phyloP scores from a whole-genome alignment of 441 rosid genomes.

The Omphalea diandra region DNA sequence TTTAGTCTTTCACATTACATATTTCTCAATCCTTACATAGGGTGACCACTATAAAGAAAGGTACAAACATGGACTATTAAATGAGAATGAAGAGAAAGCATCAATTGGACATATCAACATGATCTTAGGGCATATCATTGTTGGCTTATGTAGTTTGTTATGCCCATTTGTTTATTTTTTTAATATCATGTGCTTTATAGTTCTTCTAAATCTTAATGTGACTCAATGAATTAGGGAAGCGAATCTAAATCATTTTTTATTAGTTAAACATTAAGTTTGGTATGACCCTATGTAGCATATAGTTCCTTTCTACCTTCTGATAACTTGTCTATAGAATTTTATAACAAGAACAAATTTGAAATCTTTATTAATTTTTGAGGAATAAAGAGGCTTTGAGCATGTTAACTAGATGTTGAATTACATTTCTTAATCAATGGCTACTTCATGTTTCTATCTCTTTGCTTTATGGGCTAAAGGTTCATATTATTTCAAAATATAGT shows the following conservation, averaged over 20 bases:
- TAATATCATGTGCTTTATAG: background rate
- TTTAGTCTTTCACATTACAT: too few species aligned
- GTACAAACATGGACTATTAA: background rate
- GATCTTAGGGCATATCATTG: background rate
- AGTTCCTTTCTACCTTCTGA: background rate
- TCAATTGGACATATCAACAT: background rate
- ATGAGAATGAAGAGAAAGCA: background rate
- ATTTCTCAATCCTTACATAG: slow-evolving; percentile 2
- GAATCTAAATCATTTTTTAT: background rate
- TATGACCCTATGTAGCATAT: background rate
- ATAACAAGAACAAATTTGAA: background rate
- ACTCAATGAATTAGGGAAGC: background rate
- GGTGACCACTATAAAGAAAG: background rate
- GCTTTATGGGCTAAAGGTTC: background rate
- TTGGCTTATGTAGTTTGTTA: background rate
- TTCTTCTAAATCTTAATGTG: background rate
- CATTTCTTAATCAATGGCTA: background rate
- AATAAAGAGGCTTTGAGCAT: background rate
- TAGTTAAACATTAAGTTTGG: background rate
- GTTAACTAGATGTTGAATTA: background rate
- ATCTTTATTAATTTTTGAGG: background rate
- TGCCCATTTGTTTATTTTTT: background rate
- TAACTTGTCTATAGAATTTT: background rate
- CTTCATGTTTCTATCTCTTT: background rate
- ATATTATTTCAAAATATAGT: background rate